phyloP scores from a whole-genome alignment of 1,139 yeast species.

The Taiozyma sp. region DNA sequence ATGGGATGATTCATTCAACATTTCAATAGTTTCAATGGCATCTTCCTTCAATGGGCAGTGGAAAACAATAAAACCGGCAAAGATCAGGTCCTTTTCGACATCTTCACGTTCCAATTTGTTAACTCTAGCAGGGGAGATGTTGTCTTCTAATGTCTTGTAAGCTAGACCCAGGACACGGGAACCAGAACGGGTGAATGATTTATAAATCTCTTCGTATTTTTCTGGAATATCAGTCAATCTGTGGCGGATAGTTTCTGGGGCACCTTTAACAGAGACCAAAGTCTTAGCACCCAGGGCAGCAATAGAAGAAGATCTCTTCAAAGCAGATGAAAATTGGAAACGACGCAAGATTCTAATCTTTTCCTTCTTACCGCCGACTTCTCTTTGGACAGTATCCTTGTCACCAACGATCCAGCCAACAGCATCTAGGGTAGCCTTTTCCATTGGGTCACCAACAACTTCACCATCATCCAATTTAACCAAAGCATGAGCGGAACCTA shows the following conservation, averaged over 20 bases:
- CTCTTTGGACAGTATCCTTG: conserved; percentile 61
- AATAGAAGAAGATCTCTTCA: conserved; percentile 91
- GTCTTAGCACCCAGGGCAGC: conserved; percentile 59
- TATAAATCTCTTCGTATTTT: conserved; percentile 80
- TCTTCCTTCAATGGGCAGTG: conserved; percentile 95
- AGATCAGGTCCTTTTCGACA: conserved; percentile 68
- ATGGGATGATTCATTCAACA: conserved; percentile 94
- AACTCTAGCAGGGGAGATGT: conserved; percentile 46
- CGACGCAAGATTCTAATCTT: conserved; percentile 78
- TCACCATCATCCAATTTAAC: conserved; percentile 95
- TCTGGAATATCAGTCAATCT: conserved; percentile 74
- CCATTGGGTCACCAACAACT: conserved; percentile 99
- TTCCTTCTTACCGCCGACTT: conserved; percentile 36
- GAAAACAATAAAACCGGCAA: conserved; percentile 95
- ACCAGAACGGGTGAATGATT: conserved; percentile 91
- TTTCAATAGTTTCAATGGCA: conserved; percentile 83
- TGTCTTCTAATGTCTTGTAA: conserved; percentile 63
- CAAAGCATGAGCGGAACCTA: conserved; percentile 96
- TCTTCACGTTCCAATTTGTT: conserved; percentile 62
- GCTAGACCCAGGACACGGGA: conserved; percentile 95
- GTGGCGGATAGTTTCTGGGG: conserved; percentile 92
- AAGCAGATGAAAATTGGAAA: conserved; percentile 94
- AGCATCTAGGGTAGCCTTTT: conserved; percentile 88
- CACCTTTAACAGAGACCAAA: conserved; percentile 93
- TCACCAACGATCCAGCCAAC: conserved; percentile 81